A percentile compares a stretch with the other conserved stretches of the same genome.
Evolutionary conservation across 495 filamentous ascomycete genomes (phyloP).

Genomic region (Penicillium odoratum): DNA sequence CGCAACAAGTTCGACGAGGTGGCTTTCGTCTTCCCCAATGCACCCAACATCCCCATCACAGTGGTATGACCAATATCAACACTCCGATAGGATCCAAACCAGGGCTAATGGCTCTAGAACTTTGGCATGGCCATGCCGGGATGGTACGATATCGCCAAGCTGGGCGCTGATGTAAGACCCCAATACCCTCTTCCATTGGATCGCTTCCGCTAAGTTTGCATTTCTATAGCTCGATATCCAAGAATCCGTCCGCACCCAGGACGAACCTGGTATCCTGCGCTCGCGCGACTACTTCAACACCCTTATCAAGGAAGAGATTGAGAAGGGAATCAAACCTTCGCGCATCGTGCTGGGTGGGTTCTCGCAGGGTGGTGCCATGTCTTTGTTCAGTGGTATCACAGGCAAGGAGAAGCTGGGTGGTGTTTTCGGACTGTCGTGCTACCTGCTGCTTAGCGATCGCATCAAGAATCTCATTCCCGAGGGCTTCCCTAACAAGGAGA

Average conservation of each 20-base stretch:
- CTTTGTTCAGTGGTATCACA: constrained; percentile 68
- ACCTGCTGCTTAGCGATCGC: constrained; percentile 73
- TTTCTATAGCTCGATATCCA: constrained; percentile 41
- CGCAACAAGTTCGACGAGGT: constrained; percentile 84
- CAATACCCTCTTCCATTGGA: neutral
- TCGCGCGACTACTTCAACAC: constrained; percentile 74
- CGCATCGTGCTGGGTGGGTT: constrained; percentile 81
- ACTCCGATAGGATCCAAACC: too few relatives aligned
- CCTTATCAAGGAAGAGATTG: constrained; percentile 80
- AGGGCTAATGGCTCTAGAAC: constrained; percentile 51
- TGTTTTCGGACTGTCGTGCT: constrained; percentile 82
- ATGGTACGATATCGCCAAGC: constrained; percentile 87
- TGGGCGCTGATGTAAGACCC: constrained; percentile 41
- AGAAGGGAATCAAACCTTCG: constrained; percentile 75
- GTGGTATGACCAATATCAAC: constrained; percentile 53
- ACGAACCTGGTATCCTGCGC: constrained; percentile 75
- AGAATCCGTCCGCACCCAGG: constrained; percentile 57
- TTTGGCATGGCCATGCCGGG: constrained; percentile 82
- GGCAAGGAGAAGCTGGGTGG: constrained; percentile 75
- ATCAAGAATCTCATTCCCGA: constrained; percentile 63
- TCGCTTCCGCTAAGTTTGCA: too few relatives aligned
- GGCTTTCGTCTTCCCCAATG: constrained; percentile 90
- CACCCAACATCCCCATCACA: constrained; percentile 86
- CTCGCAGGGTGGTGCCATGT: constrained; percentile 62
- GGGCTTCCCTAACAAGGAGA: constrained; percentile 70